These are phyloP conservation scores for Paramyrothecium sp. DNA, from an alignment of 2,329 filamentous ascomycete genomes.

Conservation along the genomic window DNA sequence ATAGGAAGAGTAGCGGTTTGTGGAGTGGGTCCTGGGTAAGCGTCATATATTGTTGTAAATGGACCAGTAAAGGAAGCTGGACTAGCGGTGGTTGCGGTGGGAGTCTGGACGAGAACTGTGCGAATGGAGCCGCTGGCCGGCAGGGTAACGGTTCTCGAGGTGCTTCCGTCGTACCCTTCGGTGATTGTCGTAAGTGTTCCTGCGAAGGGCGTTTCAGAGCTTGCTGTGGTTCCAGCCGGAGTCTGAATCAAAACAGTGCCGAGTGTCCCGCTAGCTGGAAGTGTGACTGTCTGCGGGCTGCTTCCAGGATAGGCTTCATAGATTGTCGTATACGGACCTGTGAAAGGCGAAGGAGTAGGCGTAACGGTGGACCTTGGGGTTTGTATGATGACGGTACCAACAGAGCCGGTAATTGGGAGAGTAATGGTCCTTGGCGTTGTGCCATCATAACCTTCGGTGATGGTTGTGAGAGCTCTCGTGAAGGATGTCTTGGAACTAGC, in stretches of 20 bases:
- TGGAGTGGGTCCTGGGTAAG: neutral
- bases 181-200: neutral
- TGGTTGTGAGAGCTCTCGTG: neutral
- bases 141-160: neutral
- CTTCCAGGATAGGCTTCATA: neutral
- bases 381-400: neutral
- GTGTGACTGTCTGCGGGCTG: neutral
- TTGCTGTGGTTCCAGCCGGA: neutral
- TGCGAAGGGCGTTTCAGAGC: neutral
- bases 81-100: neutral
- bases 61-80: constrained; percentile 5
- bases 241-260: neutral
- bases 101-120: neutral
- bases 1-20: neutral
- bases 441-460: neutral
- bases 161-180: neutral
- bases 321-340: neutral
- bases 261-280: neutral
- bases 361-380: neutral
- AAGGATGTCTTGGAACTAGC: neutral
- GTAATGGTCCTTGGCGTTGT: neutral
- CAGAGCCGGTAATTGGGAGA: neutral
- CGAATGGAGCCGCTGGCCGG: neutral
- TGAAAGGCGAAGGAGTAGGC: neutral
- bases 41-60: constrained; percentile 3